These are phyloP conservation scores for Hypoxylon sp. DNA, from an alignment of 2,329 filamentous ascomycete species.

Conservation along the genomic window DNA sequence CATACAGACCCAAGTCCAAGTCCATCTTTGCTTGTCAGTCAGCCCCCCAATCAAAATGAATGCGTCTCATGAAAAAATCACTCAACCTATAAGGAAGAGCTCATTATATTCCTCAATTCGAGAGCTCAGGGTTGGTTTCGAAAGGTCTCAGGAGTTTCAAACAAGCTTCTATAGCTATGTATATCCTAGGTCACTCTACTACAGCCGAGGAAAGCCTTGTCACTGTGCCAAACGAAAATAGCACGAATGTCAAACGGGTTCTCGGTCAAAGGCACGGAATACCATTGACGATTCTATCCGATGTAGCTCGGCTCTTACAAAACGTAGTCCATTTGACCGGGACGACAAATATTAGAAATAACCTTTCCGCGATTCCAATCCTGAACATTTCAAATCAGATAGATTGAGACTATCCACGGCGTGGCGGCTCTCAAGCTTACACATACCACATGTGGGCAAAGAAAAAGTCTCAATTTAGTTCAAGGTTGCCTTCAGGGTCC, in stretches of 20 bases:
- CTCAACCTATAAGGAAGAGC: conserved; percentile 42
- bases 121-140: conserved; percentile 23
- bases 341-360: conserved; percentile 24
- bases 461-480: conserved; percentile 24
- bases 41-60: conserved; percentile 35
- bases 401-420: conserved; percentile 12
- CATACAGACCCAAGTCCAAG: conserved; percentile 35
- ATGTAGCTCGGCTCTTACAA: conserved; percentile 52
- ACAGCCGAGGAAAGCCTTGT: conserved; percentile 46
- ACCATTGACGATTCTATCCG: conserved; percentile 51
- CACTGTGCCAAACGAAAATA: conserved; percentile 51
- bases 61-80: conserved; percentile 45
- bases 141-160: conserved; percentile 35
- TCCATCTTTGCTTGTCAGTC: conserved; percentile 30
- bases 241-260: conserved; percentile 52
- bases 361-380: conserved; percentile 15
- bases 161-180: conserved; percentile 35
- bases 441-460: conserved; percentile 41
- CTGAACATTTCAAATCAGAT: conserved; percentile 27
- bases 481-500: conserved; percentile 41
- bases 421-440: conserved; percentile 36
- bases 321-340: conserved; percentile 27
- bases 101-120: conserved; percentile 38
- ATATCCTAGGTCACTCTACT: conserved; percentile 48
- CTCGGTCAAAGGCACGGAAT: conserved; percentile 49